phyloP scores from a whole-genome alignment of 75 land plant species.

The Pinus tabuliformis region DNA sequence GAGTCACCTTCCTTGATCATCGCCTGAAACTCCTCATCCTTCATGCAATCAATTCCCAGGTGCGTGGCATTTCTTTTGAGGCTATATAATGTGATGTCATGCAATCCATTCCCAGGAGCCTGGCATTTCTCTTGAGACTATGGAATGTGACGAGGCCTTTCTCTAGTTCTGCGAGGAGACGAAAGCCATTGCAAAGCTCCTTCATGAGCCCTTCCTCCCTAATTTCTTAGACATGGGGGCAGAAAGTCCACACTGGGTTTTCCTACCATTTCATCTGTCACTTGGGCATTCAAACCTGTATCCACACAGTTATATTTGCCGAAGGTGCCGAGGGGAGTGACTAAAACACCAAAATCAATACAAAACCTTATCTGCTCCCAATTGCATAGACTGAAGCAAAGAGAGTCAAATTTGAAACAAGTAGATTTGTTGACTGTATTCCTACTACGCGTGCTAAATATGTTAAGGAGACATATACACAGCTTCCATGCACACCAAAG shows the following conservation, averaged over 20 bases:
- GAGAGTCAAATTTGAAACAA: too few relatives aligned
- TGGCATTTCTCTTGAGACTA: too few relatives aligned
- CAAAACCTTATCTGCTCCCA: neutral
- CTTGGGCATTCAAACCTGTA: too few relatives aligned
- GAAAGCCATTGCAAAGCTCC: conserved; percentile 48
- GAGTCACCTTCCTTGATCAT: too few relatives aligned
- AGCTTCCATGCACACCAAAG: neutral
- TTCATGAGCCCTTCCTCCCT: conserved; percentile 33
- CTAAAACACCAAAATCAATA: neutral
- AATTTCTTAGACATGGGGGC: conserved; percentile 38
- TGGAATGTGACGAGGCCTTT: conserved; percentile 31
- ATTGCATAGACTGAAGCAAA: neutral
- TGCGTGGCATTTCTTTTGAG: conserved; percentile 18
- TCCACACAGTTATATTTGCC: too few relatives aligned
- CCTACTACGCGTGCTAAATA: neutral
- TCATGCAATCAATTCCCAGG: conserved; percentile 25
- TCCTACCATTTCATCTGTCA: too few relatives aligned
- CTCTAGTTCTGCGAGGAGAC: conserved; percentile 27
- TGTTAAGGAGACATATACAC: neutral
- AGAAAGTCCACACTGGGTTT: neutral
- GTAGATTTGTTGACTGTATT: neutral
- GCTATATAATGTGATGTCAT: too few relatives aligned
- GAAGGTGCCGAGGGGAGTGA: too few relatives aligned
- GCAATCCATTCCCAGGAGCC: too few relatives aligned
- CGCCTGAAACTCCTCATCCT: conserved; percentile 30